Percentiles rank a stretch among this genome's conserved stretches.
Conservation (phyloP, 257 asterid species). For the Coffea canephora region DNA sequence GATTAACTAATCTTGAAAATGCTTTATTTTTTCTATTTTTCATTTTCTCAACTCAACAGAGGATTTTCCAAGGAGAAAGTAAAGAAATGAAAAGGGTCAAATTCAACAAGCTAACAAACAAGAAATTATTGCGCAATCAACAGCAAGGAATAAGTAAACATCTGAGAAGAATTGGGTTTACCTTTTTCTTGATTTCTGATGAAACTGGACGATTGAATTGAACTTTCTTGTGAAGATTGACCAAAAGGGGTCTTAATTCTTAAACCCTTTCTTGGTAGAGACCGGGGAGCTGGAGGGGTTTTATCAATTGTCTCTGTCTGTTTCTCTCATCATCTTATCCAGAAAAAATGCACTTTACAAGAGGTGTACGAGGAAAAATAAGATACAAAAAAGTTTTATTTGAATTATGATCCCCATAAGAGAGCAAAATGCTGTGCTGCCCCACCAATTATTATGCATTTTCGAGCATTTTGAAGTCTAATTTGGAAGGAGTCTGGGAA, state of each 20-base stretch:
- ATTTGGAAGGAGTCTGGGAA: no score
- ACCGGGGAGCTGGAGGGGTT: background rate
- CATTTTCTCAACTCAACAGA: background rate
- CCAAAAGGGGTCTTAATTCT: background rate
- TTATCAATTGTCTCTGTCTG: background rate
- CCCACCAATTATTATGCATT: no score
- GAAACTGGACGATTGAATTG: background rate
- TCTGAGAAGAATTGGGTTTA: background rate
- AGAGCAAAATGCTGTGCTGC: no score
- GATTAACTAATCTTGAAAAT: background rate
- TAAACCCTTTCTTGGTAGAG: background rate
- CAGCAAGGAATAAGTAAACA: background rate
- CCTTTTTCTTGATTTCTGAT: background rate
- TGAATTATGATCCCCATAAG: no score
- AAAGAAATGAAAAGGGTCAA: background rate
- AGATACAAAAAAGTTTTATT: no score
- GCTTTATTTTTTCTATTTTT: background rate
- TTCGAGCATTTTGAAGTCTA: no score
- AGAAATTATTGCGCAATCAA: background rate
- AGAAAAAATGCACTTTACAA: no score
- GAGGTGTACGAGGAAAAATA: no score
- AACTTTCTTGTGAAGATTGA: background rate
- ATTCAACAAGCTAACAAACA: background rate
- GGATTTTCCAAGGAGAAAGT: background rate
- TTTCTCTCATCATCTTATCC: no score